Evolutionary conservation across 176 grass and related monocot species (phyloP).

Genomic region (Avena eriantha): DNA sequence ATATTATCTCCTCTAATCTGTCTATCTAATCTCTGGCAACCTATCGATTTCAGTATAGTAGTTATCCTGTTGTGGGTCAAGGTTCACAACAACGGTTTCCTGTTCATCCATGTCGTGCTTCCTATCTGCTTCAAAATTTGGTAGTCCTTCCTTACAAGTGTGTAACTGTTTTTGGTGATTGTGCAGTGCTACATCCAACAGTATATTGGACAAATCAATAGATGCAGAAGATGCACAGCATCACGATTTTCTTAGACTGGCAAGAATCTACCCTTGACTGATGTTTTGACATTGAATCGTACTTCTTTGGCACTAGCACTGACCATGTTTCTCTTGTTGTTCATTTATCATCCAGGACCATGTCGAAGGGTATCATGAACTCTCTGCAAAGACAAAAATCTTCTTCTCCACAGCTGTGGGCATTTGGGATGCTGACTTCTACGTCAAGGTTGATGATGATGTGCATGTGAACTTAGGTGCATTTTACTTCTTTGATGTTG

Average conservation of each 20-base stretch:
- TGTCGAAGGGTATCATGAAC: slow-evolving; percentile 97
- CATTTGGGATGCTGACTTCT: slow-evolving; percentile 97
- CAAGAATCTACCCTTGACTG: slow-evolving; percentile 40
- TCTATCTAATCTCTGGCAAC: no score
- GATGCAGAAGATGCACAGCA: slow-evolving; percentile 86
- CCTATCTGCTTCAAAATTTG: slow-evolving; percentile 20
- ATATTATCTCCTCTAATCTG: background rate
- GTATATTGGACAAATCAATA: slow-evolving; percentile 95
- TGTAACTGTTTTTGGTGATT: slow-evolving; percentile 33
- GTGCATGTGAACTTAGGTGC: slow-evolving; percentile 98
- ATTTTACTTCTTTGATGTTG: slow-evolving; percentile 28
- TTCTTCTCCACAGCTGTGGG: slow-evolving; percentile 90
- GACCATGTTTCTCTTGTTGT: background rate
- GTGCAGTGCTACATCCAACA: slow-evolving; percentile 86
- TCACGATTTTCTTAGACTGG: slow-evolving; percentile 91
- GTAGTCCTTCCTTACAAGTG: background rate
- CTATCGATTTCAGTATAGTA: background rate
- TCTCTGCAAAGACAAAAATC: slow-evolving; percentile 96
- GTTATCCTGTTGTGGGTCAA: background rate
- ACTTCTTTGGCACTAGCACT: slow-evolving; percentile 32
- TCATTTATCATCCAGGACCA: slow-evolving; percentile 63
- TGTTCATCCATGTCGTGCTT: slow-evolving; percentile 18
- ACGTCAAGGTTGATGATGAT: slow-evolving; percentile 97
- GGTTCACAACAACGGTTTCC: background rate
- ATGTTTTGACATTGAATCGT: slow-evolving; percentile 15